phyloP scores from a whole-genome alignment of 352 stramenopile species.

The Phytophthora kernoviae region DNA sequence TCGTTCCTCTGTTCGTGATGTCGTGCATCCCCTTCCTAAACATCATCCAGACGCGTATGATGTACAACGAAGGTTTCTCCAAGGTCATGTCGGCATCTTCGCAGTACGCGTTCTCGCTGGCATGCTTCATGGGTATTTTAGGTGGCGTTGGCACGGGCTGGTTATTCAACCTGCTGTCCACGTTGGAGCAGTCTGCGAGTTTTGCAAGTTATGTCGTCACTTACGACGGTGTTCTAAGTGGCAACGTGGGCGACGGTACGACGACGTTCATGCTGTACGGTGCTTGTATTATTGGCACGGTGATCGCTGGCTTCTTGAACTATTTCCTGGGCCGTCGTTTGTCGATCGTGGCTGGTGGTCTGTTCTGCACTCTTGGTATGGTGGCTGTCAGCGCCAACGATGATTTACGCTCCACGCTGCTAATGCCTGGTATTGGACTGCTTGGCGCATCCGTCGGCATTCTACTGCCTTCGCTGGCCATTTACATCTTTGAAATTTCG shows the following conservation, averaged over 20 bases:
- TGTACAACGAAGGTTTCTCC: conserved; percentile 87
- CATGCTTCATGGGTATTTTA: conserved; percentile 67
- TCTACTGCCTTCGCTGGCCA: conserved; percentile 64
- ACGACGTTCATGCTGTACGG: conserved; percentile 65
- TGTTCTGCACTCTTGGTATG: conserved; percentile 74
- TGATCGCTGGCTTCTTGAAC: conserved; percentile 57
- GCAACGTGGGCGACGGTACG: conserved; percentile 60
- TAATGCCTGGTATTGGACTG: conserved; percentile 64
- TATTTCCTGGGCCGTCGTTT: conserved; percentile 70
- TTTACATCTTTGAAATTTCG: conserved; percentile 86
- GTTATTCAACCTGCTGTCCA: conserved; percentile 70
- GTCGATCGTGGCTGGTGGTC: conserved; percentile 61
- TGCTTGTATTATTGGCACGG: conserved; percentile 49
- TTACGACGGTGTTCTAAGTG: conserved; percentile 58
- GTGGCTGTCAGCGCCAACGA: conserved; percentile 63
- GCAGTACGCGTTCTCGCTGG: conserved; percentile 79
- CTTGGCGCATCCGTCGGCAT: conserved; percentile 68
- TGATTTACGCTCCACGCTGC: conserved; percentile 42
- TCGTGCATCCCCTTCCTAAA: conserved; percentile 80
- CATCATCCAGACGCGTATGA: conserved; percentile 85
- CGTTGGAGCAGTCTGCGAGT: conserved; percentile 63
- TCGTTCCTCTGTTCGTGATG: conserved; percentile 70
- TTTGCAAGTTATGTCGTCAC: conserved; percentile 73
- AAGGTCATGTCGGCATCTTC: conserved; percentile 81
- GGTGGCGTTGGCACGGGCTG: conserved; percentile 66